phyloP scores from a whole-genome alignment of 2,329 filamentous ascomycete genomes.

The Tympanopsis confertula region DNA sequence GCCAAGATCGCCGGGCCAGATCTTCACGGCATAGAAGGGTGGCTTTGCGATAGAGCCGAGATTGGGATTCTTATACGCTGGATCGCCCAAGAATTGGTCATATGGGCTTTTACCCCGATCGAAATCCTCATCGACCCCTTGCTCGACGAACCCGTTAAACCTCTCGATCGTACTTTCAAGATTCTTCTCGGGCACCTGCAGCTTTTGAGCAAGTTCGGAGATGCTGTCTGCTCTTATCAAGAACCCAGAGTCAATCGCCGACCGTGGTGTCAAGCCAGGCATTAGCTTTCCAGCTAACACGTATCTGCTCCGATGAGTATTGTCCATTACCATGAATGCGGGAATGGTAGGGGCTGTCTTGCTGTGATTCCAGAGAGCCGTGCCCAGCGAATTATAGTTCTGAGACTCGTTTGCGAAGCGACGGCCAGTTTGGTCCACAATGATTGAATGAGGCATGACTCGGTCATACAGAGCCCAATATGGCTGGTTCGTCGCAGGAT shows the following conservation, averaged over 20 bases:
- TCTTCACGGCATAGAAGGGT: slow-evolving; percentile 16
- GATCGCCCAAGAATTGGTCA: slow-evolving; percentile 18
- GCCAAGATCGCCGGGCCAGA: slow-evolving; percentile 22
- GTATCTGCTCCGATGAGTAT: slow-evolving; percentile 16
- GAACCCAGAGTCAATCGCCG: slow-evolving; percentile 9
- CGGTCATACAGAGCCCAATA: slow-evolving; percentile 15
- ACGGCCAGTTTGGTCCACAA: slow-evolving; percentile 17
- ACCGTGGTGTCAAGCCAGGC: slow-evolving; percentile 7
- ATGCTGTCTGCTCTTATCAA: slow-evolving; percentile 12
- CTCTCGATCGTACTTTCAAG: slow-evolving; percentile 12
- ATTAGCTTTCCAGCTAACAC: slow-evolving; percentile 7
- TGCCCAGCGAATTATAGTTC: slow-evolving; percentile 15
- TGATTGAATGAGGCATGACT: slow-evolving; percentile 17
- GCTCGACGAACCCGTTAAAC: slow-evolving; percentile 15
- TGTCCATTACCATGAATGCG: slow-evolving; percentile 18
- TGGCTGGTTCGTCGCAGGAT: slow-evolving; percentile 9
- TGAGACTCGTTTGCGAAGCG: slow-evolving; percentile 21
- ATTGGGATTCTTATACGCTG: slow-evolving; percentile 14
- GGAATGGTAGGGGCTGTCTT: slow-evolving; percentile 12
- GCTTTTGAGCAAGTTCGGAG: slow-evolving; percentile 11
- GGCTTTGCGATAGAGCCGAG: slow-evolving; percentile 13
- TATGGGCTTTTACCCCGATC: slow-evolving; percentile 16
- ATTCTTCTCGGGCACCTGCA: slow-evolving; percentile 9
- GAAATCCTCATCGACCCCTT: slow-evolving; percentile 19
- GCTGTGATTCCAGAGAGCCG: slow-evolving; percentile 9